These are phyloP conservation scores for Hamamelis virginiana DNA, from an alignment of 164 flowering plant genomes.

Conservation along the genomic window DNA sequence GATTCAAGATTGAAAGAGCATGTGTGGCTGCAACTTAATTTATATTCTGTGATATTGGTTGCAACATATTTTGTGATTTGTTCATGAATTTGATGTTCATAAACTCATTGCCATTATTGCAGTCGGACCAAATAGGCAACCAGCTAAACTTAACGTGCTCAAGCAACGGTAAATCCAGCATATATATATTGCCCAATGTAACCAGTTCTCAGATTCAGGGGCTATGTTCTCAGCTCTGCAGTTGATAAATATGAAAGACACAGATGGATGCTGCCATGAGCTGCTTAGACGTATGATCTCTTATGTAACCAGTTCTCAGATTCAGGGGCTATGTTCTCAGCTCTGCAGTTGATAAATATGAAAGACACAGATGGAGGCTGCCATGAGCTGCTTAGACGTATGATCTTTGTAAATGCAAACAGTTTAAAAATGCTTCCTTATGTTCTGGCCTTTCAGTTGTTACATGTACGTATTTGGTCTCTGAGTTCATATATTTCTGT, in stretches of 20 bases:
- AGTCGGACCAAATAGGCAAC: constrained; percentile 57
- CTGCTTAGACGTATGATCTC: background rate
- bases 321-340: constrained; percentile 58
- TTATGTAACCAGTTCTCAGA: constrained; percentile 42
- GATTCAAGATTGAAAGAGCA: background rate
- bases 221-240: constrained; percentile 66
- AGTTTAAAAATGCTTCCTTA: no score
- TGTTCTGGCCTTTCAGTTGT: background rate
- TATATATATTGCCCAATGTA: constrained; percentile 41
- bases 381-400: constrained; percentile 2
- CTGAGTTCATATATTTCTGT: background rate
- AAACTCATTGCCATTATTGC: constrained; percentile 32
- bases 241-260: constrained; percentile 28
- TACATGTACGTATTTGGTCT: background rate
- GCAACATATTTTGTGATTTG: no score
- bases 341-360: constrained; percentile 52
- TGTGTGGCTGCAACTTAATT: no score
- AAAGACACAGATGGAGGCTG: constrained; percentile 2
- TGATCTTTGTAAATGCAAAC: background rate
- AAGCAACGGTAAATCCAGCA: constrained; percentile 40
- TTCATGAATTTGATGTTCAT: background rate
- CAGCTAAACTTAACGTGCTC: constrained; percentile 69
- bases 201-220: constrained; percentile 46
- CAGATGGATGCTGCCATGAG: constrained; percentile 5
- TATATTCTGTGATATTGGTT: no score